These are phyloP conservation scores for Apiotrichum akiyoshidainum DNA, from an alignment of 1,284 basidiomycete species.

Conservation along the genomic window DNA sequence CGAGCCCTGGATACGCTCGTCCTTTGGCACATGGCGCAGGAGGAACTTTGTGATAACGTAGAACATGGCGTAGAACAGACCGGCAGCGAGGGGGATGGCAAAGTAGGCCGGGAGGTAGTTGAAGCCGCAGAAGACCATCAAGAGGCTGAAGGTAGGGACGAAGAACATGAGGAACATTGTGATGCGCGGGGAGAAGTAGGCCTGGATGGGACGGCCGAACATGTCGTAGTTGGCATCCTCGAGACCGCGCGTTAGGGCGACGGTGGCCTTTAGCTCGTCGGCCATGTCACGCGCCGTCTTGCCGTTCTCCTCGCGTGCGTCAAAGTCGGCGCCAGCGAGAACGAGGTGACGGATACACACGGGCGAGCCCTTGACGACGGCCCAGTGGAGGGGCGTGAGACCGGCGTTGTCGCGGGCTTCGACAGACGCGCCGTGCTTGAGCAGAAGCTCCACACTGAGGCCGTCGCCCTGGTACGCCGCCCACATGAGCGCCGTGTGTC, in stretches of 20 bases:
- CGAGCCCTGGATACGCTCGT: constrained; percentile 48
- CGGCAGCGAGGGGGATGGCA: constrained; percentile 73
- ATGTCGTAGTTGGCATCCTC: constrained; percentile 61
- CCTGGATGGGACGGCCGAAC: constrained; percentile 40
- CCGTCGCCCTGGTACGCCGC: constrained; percentile 94
- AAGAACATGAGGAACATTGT: constrained; percentile 77
- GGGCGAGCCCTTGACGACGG: constrained; percentile 91
- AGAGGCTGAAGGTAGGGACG: constrained; percentile 74
- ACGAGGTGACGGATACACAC: constrained; percentile 77
- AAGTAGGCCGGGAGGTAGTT: constrained; percentile 84
- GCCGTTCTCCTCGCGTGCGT: constrained; percentile 75
- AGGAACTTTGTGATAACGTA: constrained; percentile 58
- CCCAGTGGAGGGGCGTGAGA: constrained; percentile 93
- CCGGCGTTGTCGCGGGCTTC: constrained; percentile 74
- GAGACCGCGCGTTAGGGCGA: constrained; percentile 80
- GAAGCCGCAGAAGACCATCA: constrained; percentile 77
- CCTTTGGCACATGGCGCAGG: constrained; percentile 31
- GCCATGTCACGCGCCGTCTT: constrained; percentile 95
- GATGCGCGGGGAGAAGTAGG: constrained; percentile 58
- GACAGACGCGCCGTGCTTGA: constrained; percentile 80
- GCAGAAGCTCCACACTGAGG: constrained; percentile 83
- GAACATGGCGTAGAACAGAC: constrained; percentile 87
- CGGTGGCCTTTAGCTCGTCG: constrained; percentile 80
- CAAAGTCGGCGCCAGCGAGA: constrained; percentile 78
- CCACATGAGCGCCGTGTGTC: constrained; percentile 98